Percentiles rank a stretch among this genome's conserved stretches.
phyloP scores from a whole-genome alignment of 1,284 basidiomycete genomes.

The Fomitopsis schrenkii region DNA sequence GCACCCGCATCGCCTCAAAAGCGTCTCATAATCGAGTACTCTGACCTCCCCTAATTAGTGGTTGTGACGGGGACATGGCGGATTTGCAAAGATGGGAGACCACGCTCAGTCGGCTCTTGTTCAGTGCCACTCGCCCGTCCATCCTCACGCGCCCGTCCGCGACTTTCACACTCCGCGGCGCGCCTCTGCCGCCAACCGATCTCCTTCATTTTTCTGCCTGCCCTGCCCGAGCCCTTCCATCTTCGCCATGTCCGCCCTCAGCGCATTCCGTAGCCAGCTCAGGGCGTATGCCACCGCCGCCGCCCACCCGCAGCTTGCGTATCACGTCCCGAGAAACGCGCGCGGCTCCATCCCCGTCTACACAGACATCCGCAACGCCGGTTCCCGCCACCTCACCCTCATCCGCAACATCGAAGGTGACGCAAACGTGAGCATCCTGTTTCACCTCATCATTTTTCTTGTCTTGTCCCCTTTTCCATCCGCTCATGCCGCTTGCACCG shows the following conservation, averaged over 20 bases:
- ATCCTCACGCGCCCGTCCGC: neutral
- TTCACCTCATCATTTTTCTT: conserved; percentile 8
- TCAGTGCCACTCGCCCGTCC: neutral
- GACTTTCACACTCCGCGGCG: conserved; percentile 6
- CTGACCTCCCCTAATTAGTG: too few species aligned
- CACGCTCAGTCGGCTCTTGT: conserved; percentile 3
- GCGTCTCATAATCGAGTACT: too few species aligned
- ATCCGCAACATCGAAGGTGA: conserved; percentile 47
- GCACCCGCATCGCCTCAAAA: too few species aligned
- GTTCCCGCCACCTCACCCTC: conserved; percentile 47
- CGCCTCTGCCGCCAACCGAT: neutral
- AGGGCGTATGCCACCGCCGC: conserved; percentile 5
- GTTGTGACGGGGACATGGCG: neutral
- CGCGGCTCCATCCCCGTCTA: conserved; percentile 68
- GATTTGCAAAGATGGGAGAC: conserved; percentile 1
- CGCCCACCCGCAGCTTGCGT: conserved; percentile 31
- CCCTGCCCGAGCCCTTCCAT: neutral
- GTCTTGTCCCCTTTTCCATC: neutral
- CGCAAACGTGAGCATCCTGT: conserved; percentile 31
- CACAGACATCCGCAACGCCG: conserved; percentile 62
- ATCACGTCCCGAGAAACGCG: conserved; percentile 61
- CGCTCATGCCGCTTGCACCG: conserved; percentile 4
- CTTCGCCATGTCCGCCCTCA: neutral
- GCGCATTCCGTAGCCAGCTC: neutral
- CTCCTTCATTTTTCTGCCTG: neutral